Conservation (phyloP, 2,329 filamentous ascomycete genomes). For the Aspergillus fijiensis region DNA sequence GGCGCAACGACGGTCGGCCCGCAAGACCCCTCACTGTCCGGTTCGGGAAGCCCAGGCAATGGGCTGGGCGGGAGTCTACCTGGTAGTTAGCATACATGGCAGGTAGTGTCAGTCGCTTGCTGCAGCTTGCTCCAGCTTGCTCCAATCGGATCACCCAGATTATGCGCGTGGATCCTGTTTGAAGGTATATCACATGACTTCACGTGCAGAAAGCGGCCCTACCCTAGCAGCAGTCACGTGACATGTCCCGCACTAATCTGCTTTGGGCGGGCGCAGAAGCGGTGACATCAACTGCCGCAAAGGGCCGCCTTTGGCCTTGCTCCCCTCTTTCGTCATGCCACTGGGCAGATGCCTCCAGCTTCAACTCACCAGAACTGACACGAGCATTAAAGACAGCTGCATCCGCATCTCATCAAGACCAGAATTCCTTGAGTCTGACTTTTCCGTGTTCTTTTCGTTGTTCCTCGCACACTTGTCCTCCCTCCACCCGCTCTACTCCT, state of each 20-base stretch:
- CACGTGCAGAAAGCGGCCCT: constrained; percentile 2
- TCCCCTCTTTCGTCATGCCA: background rate
- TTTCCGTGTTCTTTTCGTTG: background rate
- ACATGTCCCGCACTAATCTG: background rate
- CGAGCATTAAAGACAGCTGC: background rate
- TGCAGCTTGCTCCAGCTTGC: background rate
- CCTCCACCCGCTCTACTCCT: background rate
- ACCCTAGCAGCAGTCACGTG: constrained; percentile 10
- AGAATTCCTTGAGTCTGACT: background rate
- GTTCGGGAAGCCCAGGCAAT: no score
- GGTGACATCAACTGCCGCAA: constrained; percentile 15
- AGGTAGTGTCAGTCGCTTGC: no score
- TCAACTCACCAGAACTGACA: background rate
- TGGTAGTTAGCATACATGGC: no score
- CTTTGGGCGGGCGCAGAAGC: background rate
- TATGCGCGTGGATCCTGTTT: background rate
- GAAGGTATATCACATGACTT: background rate
- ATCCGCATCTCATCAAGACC: background rate
- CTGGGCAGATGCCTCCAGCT: background rate
- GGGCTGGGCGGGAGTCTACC: no score
- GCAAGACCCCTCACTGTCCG: no score
- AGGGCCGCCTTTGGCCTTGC: background rate
- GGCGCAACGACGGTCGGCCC: no score
- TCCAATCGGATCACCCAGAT: background rate
- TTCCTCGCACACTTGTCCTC: background rate